phyloP scores from a whole-genome alignment of 176 grass and related monocot genomes.

The Eragrostis nindensis region DNA sequence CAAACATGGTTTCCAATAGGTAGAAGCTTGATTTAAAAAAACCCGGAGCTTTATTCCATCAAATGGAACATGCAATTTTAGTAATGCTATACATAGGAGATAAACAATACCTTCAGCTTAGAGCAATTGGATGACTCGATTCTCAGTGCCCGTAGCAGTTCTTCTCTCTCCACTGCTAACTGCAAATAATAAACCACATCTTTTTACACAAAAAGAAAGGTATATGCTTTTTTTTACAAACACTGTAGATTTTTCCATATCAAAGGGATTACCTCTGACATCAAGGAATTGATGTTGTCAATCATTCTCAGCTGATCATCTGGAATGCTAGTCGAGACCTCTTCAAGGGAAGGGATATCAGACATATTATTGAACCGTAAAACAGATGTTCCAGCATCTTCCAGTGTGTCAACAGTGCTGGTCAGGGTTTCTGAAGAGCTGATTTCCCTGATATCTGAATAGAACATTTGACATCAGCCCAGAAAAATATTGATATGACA shows the following conservation, averaged over 20 bases:
- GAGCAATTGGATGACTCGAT: constrained; percentile 98
- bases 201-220: constrained; percentile 31
- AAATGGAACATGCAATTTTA: constrained; percentile 17
- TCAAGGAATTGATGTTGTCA: constrained; percentile 70
- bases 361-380: constrained; percentile 42
- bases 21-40: neutral
- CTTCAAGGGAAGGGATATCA: constrained; percentile 56
- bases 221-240: constrained; percentile 1
- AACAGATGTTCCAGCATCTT: constrained; percentile 57
- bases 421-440: constrained; percentile 51
- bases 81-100: constrained; percentile 11
- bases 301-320: constrained; percentile 84
- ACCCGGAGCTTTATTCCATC: constrained; percentile 17
- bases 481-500: constrained; percentile 16
- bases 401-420: constrained; percentile 40
- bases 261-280: constrained; percentile 74
- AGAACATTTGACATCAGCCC: constrained; percentile 44
- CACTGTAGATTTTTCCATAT: neutral
- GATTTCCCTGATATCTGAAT: constrained; percentile 49
- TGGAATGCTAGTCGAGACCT: constrained; percentile 61
- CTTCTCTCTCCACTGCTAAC: constrained; percentile 97
- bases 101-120: constrained; percentile 79
- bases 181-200: constrained; percentile 47
- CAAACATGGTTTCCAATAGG: constrained; percentile 15
- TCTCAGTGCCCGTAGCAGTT: constrained; percentile 79